Percentiles rank a stretch among this genome's conserved stretches.
phyloP scores from a whole-genome alignment of 495 filamentous ascomycete species.

The Xylona heveae region DNA sequence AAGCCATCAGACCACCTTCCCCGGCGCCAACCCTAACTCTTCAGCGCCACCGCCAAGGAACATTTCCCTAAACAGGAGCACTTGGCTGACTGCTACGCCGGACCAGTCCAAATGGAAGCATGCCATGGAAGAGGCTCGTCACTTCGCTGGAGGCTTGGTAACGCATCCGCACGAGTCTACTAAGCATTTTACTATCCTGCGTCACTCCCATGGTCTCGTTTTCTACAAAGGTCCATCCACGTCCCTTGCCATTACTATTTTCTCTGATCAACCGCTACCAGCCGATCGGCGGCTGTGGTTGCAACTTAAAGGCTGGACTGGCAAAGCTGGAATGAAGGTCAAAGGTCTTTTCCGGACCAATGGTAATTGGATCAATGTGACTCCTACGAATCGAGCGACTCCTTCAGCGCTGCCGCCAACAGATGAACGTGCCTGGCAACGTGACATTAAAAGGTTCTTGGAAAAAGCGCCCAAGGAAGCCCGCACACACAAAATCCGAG shows the following conservation, averaged over 20 bases:
- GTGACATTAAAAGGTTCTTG: slow-evolving; percentile 36
- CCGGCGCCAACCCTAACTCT: too few relatives aligned
- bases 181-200: slow-evolving; percentile 43
- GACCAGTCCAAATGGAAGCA: slow-evolving; percentile 9
- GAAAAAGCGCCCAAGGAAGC: slow-evolving; percentile 24
- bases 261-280: slow-evolving; percentile 33
- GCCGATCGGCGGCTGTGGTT: slow-evolving; percentile 38
- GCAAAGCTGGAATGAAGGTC: slow-evolving; percentile 43
- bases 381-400: slow-evolving; percentile 25
- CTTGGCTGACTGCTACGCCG: too few relatives aligned
- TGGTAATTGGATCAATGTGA: slow-evolving; percentile 41
- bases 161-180: slow-evolving; percentile 39
- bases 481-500: slow-evolving; percentile 27
- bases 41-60: too few relatives aligned
- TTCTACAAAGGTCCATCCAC: slow-evolving; percentile 42
- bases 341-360: slow-evolving; percentile 34
- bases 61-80: too few relatives aligned
- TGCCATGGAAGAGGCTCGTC: slow-evolving; percentile 31
- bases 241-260: slow-evolving; percentile 37
- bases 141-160: slow-evolving; percentile 42
- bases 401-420: slow-evolving; percentile 21
- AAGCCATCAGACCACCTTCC: too few relatives aligned
- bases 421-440: slow-evolving; percentile 42
- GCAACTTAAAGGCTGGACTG: slow-evolving; percentile 43
- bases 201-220: slow-evolving; percentile 38